Percentiles rank a stretch among this genome's conserved stretches.
Conservation (phyloP, 2,329 filamentous ascomycete species). For the Penicillium sp. region DNA sequence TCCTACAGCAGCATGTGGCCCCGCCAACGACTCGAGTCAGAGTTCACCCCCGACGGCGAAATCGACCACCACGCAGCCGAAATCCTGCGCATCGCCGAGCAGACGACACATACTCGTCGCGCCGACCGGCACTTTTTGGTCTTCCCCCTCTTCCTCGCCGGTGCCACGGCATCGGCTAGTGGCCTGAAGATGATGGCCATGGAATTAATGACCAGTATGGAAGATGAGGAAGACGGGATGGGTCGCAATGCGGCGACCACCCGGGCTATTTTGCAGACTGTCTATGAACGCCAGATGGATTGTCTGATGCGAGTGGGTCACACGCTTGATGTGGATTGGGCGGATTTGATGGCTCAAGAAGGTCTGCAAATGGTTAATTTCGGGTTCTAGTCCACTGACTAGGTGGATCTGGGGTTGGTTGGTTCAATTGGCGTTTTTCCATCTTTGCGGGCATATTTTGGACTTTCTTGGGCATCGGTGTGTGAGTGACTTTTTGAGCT, state of each 20-base stretch:
- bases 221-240: conserved; percentile 51
- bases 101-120: conserved; percentile 47
- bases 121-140: conserved; percentile 55
- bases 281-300: conserved; percentile 57
- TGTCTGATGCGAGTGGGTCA: conserved; percentile 48
- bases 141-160: conserved; percentile 63
- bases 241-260: conserved; percentile 56
- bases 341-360: conserved; percentile 53
- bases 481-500: background rate
- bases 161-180: conserved; percentile 49
- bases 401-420: background rate
- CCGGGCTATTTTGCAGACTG: conserved; percentile 52
- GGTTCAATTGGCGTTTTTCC: conserved; percentile 11
- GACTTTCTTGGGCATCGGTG: conserved; percentile 5
- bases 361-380: conserved; percentile 59
- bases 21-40: conserved; percentile 52
- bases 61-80: conserved; percentile 53
- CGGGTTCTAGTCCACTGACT: conserved; percentile 51
- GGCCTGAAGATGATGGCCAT: conserved; percentile 55
- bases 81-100: conserved; percentile 54
- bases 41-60: conserved; percentile 47
- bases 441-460: conserved; percentile 6
- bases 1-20: conserved; percentile 62
- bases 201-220: conserved; percentile 56
- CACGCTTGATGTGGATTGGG: conserved; percentile 58